A percentile compares a stretch with the other conserved stretches of the same genome.
phyloP scores from a whole-genome alignment of 345 rosid species.

The Eucalyptus sp. region DNA sequence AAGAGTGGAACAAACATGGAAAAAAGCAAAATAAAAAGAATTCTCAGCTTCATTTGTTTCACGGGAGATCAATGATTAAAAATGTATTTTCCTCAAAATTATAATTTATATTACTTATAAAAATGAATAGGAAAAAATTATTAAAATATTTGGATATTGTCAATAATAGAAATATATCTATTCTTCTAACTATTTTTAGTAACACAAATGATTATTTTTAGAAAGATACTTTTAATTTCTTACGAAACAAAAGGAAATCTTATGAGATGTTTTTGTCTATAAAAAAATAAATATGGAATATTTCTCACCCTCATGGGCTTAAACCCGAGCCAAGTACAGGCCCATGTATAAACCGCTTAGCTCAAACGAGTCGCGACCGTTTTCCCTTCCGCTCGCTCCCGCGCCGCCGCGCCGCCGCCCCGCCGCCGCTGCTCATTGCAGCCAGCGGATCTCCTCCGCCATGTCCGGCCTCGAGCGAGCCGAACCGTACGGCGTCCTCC shows the following conservation, averaged over 20 bases:
- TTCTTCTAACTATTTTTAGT: background rate
- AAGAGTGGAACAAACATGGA: background rate
- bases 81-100: background rate
- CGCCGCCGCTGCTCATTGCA: background rate
- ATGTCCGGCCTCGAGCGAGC: background rate
- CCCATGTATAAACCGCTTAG: background rate
- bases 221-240: background rate
- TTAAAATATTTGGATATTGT: background rate
- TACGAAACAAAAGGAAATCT: background rate
- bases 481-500: constrained; percentile 51
- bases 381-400: background rate
- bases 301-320: background rate
- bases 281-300: background rate
- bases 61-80: background rate
- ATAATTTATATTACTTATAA: background rate
- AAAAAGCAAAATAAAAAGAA: background rate
- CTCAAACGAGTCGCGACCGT: background rate
- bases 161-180: background rate
- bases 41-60: background rate
- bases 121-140: background rate
- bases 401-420: background rate
- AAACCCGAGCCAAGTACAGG: background rate
- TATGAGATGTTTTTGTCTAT: background rate
- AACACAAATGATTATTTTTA: background rate
- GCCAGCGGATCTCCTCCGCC: background rate